Evolutionary conservation across 768 basidiomycete species (phyloP), one percentile per base, ranked within the genome.

Genomic region (Lentinula boryana): DNA sequence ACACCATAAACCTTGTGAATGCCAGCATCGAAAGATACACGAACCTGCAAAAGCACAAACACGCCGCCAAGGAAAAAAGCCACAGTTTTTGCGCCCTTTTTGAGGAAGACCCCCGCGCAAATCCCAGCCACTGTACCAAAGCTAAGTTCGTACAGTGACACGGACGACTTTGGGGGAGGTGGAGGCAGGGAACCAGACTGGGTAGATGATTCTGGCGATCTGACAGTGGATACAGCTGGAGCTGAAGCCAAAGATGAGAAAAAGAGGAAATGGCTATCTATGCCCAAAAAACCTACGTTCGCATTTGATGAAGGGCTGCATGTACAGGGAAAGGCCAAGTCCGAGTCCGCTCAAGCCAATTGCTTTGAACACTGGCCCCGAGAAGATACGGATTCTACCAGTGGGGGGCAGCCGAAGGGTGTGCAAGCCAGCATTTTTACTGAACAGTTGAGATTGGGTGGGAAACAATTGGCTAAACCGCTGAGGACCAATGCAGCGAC

Each of bases 91-190:
- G 88, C 84, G n/a, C 96, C 95, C 72, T 96, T 98, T 75, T 97
- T 98, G 66, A 96, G 78, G 69, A 98, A 98, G 0, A 98, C 81
- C 0, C 96, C 96, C 0, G 93, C 86, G 67, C 93, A 97, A 44
- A 98, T 70, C 0, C 96, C 96, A 60, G 87, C 84, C 0, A 91
- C 86, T 4, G 93, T 91, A 10, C 96, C 96, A 69, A 98, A 98
- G 0, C 86, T 79, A 31, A 98, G 83, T 65, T 96, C 88, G 68
- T 88, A 88, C 18, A 85, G 60, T 58, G 86, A 91, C n/a, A 97
- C 78, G 0, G 84, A 80, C n/a, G 93, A 94, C 49, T 73, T 65
- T 1, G 89, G 89, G 3, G 81, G 86, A 13, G 85, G 82, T 0
- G 82, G 82, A 10, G 73, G 67, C 3, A 60, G 63, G n/a, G 56